Percentiles rank a stretch among this genome's conserved stretches.
Evolutionary conservation across 2,329 filamentous ascomycete species (phyloP).

Genomic region (Pestalotiopsis sp.): DNA sequence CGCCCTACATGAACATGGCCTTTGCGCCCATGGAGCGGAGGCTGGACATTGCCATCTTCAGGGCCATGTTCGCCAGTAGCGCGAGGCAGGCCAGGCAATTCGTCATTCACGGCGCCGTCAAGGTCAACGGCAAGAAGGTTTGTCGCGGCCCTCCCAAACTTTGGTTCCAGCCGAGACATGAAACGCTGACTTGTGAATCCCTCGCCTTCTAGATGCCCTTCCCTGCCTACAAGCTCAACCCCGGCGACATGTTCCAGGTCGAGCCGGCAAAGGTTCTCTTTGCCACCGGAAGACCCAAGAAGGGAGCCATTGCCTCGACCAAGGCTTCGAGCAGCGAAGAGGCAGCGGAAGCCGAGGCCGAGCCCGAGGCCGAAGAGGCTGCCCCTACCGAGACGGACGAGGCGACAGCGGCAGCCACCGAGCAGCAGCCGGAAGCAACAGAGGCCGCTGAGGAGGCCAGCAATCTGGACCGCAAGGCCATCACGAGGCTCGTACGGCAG

Average conservation of each 20-base stretch:
- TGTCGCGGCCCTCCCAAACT: constrained; percentile 20
- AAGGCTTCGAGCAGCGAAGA: constrained; percentile 23
- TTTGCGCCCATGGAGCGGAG: constrained; percentile 90
- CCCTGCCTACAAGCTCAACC: constrained; percentile 92
- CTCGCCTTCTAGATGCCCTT: constrained; percentile 72
- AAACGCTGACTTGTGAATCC: neutral
- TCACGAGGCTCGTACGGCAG: constrained; percentile 56
- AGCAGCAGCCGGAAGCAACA: constrained; percentile 41
- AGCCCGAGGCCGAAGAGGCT: constrained; percentile 25
- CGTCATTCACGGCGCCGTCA: constrained; percentile 89
- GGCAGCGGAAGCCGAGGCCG: constrained; percentile 21
- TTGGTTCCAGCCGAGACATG: neutral
- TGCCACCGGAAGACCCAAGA: constrained; percentile 79
- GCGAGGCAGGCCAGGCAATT: constrained; percentile 92
- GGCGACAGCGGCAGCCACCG: constrained; percentile 28
- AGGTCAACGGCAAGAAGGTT: constrained; percentile 95
- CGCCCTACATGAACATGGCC: constrained; percentile 95
- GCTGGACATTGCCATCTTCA: constrained; percentile 91
- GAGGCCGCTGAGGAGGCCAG: constrained; percentile 26
- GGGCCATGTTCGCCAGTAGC: constrained; percentile 92
- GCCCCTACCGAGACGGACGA: constrained; percentile 19
- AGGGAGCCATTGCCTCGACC: constrained; percentile 24
- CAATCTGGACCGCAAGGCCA: constrained; percentile 33
- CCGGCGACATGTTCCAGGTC: constrained; percentile 97
- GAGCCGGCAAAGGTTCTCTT: constrained; percentile 85